phyloP scores from a whole-genome alignment of 2,329 filamentous ascomycete genomes.

The Cercospora sp. region DNA sequence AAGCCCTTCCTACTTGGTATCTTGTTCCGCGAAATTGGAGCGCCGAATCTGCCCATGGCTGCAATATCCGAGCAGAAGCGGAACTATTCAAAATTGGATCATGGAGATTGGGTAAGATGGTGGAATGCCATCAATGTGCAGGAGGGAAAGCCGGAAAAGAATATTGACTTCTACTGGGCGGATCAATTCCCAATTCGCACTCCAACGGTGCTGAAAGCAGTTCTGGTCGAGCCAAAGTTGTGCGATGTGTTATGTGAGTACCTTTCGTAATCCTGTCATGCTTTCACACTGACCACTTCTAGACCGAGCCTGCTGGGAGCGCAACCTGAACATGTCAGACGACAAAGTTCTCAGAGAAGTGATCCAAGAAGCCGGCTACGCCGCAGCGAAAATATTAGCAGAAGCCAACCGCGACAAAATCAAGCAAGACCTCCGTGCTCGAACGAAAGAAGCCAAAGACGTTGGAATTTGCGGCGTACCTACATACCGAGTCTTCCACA shows the following conservation, averaged over 20 bases:
- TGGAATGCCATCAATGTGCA: constrained; percentile 31
- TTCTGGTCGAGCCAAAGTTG: constrained; percentile 23
- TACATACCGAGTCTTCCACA: constrained; percentile 28
- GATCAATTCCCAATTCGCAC: constrained; percentile 30
- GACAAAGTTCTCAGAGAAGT: constrained; percentile 25
- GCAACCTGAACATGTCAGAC: constrained; percentile 30
- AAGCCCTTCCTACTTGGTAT: constrained; percentile 31
- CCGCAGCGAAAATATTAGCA: constrained; percentile 18
- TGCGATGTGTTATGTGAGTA: constrained; percentile 25
- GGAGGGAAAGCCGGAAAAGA: constrained; percentile 22
- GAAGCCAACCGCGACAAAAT: constrained; percentile 21
- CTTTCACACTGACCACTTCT: background rate
- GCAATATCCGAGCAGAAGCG: constrained; percentile 28
- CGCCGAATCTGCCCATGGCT: constrained; percentile 25
- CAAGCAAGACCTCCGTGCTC: constrained; percentile 27
- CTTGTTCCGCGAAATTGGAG: constrained; percentile 31
- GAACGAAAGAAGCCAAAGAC: constrained; percentile 27
- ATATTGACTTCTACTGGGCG: constrained; percentile 29
- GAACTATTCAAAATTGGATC: constrained; percentile 26
- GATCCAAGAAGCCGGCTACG: constrained; percentile 24
- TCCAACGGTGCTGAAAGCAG: constrained; percentile 24
- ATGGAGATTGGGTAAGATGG: constrained; percentile 29
- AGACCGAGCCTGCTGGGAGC: constrained; percentile 32
- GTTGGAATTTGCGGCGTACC: constrained; percentile 28
- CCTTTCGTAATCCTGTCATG: background rate